Evolutionary conservation across 768 basidiomycete genomes (phyloP).

Genomic region (Botryobasidium botryosum): DNA sequence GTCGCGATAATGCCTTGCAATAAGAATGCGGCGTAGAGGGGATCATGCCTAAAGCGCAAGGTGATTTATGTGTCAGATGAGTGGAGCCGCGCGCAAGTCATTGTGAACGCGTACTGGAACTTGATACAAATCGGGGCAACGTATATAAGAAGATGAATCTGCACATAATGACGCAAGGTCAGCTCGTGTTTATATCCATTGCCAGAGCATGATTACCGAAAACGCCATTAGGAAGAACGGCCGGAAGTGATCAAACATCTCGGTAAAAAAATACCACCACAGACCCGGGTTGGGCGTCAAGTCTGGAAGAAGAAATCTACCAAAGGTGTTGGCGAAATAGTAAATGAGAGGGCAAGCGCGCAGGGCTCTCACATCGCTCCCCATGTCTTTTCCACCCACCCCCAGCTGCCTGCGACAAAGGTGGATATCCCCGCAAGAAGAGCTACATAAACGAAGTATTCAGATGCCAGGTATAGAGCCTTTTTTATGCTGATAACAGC

Average conservation of each 20-base stretch:
- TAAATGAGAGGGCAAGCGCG: constrained; percentile 2
- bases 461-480: too few species aligned
- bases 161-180: neutral
- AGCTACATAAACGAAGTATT: constrained; percentile 36
- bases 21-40: constrained; percentile 62
- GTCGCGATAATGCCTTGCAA: constrained; percentile 59
- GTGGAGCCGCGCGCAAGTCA: neutral
- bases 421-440: constrained; percentile 35
- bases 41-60: constrained; percentile 49
- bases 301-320: constrained; percentile 67
- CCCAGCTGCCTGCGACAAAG: constrained; percentile 39
- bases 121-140: constrained; percentile 73
- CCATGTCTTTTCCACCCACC: constrained; percentile 70
- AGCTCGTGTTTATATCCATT: neutral
- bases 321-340: neutral
- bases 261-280: constrained; percentile 99
- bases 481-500: too few species aligned
- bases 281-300: constrained; percentile 86
- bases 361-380: constrained; percentile 47
- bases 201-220: constrained; percentile 37
- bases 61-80: neutral
- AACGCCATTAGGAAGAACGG: constrained; percentile 92
- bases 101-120: constrained; percentile 41
- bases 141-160: constrained; percentile 76
- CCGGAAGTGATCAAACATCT: constrained; percentile 98